These are phyloP conservation scores for Saposhnikovia divaricata DNA, from an alignment of 129 eudicot genomes.

Conservation along the genomic window DNA sequence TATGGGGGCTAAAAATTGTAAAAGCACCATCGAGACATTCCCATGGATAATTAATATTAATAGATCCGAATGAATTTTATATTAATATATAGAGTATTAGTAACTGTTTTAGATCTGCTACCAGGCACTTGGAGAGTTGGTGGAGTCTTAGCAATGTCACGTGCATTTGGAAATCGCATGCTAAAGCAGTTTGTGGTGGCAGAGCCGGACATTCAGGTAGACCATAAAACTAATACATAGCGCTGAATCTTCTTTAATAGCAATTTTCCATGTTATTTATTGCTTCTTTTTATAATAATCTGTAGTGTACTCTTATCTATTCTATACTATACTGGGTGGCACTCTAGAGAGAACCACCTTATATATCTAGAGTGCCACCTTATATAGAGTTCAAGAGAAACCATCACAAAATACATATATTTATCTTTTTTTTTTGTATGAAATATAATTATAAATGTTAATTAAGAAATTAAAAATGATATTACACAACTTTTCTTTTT, in stretches of 20 bases:
- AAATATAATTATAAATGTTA: too few species aligned
- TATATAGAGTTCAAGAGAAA: too few species aligned
- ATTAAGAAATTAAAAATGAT: too few species aligned
- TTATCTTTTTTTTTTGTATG: too few species aligned
- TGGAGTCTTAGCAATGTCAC: conserved; percentile 94
- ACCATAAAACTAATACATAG: not conserved
- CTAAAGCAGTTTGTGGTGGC: conserved; percentile 22
- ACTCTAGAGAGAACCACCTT: too few species aligned
- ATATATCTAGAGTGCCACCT: too few species aligned
- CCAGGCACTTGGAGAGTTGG: conserved; percentile 98
- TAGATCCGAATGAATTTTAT: not conserved
- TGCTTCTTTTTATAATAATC: not conserved
- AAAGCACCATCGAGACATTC: not conserved
- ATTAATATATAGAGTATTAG: not conserved
- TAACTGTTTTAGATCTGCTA: not conserved
- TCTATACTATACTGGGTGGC: too few species aligned
- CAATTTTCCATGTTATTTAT: not conserved
- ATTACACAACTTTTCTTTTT: too few species aligned
- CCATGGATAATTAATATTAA: not conserved
- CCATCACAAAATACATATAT: too few species aligned
- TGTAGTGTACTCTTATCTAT: too few species aligned
- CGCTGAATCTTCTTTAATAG: not conserved
- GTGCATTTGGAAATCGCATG: conserved; percentile 94
- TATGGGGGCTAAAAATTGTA: not conserved
- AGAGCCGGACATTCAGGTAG: conserved; percentile 11